Evolutionary conservation across 2,329 filamentous ascomycete species (phyloP), one percentile per base, ranked within the genome.

Genomic region (Colletotrichum liaoningense): DNA sequence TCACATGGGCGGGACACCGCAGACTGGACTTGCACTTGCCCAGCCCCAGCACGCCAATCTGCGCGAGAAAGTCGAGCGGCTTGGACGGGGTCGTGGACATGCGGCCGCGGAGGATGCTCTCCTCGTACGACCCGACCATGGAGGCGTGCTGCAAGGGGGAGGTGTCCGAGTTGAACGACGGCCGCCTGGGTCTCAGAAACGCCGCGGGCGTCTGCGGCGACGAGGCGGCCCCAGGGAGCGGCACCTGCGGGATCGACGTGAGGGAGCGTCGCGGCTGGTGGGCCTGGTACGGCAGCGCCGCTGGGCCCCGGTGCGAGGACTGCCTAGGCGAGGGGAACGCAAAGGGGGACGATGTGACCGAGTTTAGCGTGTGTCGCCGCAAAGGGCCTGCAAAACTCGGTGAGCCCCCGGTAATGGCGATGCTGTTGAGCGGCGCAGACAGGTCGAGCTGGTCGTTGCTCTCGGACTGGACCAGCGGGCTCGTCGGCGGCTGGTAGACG

Each of bases 21-120:
- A 98, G 86, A 77, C 89, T 95, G 1, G 94, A 84, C 81, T 95
- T 98, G 86, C 96, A 98, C 77, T 96, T 93, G 8, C 95, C 95
- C 77, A 93, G 92, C 11, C 95, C 97, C 19, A 98, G 86, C 0
- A 98, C 97, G 26, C 97, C 97, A 70, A 99, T 98, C 80, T 98
- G 95, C 33, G 97, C 97, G 6, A 97, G 89, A 79, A 99, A 99
- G 76, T 98, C 93, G 6, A 99, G 86, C 6, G 97, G 96, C 76
- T 94, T 95, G 1, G 96, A 98, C 0, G 97, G 96, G 2, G 93
- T 97, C 1, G 95, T 98, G 33, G 97, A 98, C 97, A 99, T 99
- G 75, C 97, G 91, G 52, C 97, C 97, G 59, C 95, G 92, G 2
- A 99, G 86, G 73, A 99, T 98, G 33, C 95, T 98, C 83, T 99